Evolutionary conservation across 805 yeast genomes (phyloP), one percentile per base, ranked within the genome.

Genomic region (Kregervanrija pseudodelftensis): DNA sequence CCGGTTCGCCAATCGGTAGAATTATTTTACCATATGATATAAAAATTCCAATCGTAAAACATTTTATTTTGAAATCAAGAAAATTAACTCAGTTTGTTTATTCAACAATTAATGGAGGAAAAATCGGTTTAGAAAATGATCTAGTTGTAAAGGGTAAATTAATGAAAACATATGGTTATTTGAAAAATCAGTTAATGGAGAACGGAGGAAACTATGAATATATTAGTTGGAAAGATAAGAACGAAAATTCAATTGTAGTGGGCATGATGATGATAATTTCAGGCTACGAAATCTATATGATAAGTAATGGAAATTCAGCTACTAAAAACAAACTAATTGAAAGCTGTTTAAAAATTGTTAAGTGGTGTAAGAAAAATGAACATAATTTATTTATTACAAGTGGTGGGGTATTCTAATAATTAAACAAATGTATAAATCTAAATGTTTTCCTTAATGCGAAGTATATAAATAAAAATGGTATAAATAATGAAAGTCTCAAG

Each of bases 1-100:
- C 60, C 13, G 58, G 60, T 8, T 55, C 59, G 13, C 50, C 62
- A 16, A 53, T 55, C 14, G 70, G 68, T 13, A 66, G 76, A 2
- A 22, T 22, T 22, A 63, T 74, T 30, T 66, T 69, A 43, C 69
- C 78, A 5, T 66, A 71, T 14, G 80, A 73, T 40, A 68, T 79
- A 16, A 78, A 77, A 1, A 82, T 80, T 0, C 77, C 77, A 4
- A 51, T 72, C 30, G 73, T 91, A 10, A 75, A 79, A 48, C 96
- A 89, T 65, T 93, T 90, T 58, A 73, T 89, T 17, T 90, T 79
- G 68, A 89, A 86, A 62, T 77, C 86, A 32, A 81, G 77, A 47
- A 66, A 66, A 16, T 36, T 47, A 11, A 79, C 87, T 13, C 97
- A 87, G 54, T 81, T 73, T 54, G 73, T 66, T 1, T 62, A 53